These are phyloP conservation scores for Cyclotella choctawhatcheeana DNA, from an alignment of 108 stramenopile species.

Conservation along the genomic window DNA sequence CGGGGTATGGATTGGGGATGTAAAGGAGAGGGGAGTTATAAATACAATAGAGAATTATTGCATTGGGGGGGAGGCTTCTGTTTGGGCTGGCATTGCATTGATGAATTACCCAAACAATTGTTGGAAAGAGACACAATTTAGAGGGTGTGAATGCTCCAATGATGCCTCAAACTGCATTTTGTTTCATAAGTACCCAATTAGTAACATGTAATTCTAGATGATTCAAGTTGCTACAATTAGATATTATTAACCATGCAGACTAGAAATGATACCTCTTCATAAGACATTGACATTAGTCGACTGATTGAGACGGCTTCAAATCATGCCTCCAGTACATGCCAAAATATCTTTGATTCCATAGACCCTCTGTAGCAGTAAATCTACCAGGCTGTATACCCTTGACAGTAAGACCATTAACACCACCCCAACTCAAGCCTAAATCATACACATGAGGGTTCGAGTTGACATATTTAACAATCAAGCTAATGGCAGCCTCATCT, in stretches of 20 bases:
- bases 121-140: too few relatives aligned
- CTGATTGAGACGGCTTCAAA: conserved; percentile 17
- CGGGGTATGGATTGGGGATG: conserved; percentile 77
- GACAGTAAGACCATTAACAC: conserved; percentile 84
- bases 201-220: too few relatives aligned
- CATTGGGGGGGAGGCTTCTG: background rate
- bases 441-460: conserved; percentile 66
- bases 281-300: too few relatives aligned
- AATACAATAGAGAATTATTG: background rate
- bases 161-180: too few relatives aligned
- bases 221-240: too few relatives aligned
- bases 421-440: conserved; percentile 86
- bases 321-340: conserved; percentile 53
- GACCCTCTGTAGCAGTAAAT: conserved; percentile 83
- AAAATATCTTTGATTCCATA: conserved; percentile 71
- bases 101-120: too few relatives aligned
- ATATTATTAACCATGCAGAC: too few relatives aligned
- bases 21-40: conserved; percentile 9
- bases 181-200: too few relatives aligned
- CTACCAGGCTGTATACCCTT: conserved; percentile 80
- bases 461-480: conserved; percentile 76
- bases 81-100: too few relatives aligned
- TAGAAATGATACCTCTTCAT: too few relatives aligned
- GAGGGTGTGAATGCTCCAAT: too few relatives aligned
- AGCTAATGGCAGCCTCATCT: conserved; percentile 72